Base-by-base conservation (phyloP, 495 filamentous ascomycete species). In the Parathielavia hyrcaniae region DNA sequence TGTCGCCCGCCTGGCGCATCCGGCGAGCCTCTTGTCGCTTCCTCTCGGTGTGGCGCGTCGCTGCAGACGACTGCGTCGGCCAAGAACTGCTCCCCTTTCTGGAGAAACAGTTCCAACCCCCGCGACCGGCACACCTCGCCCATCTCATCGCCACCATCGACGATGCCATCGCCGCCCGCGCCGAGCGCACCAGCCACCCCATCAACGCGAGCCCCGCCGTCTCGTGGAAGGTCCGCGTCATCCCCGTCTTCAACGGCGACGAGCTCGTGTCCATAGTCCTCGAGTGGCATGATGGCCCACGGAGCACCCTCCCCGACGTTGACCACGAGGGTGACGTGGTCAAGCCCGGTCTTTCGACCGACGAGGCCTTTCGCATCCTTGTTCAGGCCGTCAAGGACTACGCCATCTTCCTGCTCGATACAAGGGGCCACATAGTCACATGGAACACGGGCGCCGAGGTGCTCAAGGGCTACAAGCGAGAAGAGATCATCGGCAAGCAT, bases 371-470 rank as follows among this genome's bases (percentile, higher is more conserved):
- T 61, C 79, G 77, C n/a, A 76, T 83, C 41, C 69, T 86, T 9
- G 72, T 86, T n/a, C 76, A 86, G 56, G 80, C 79, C 0, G 81
- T 86, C 56, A 83, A 82, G 62, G 83, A 85, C 58, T 86, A 85
- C 60, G 83, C 82, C 46, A 86, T 86, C 57, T 86, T 86, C 62
- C 81, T 86, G 67, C 72, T 86, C 36, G 82, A 86, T 54, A 77
- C 79, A 0, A 67, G 70, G 9, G 83, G 83, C 26, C 61, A 77
- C 55, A 79, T 86, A 23, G 75, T 73, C 4, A 85, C 82, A 0
- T 86, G 83, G 83, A 86, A 86, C 49, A 67, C 74, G 0, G 83
- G 83, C 1, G 83, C 83, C 1, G 69, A 79, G 34, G 65, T 82
- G 14, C 67, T 85, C 38, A 86, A 86, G 66, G 82, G 81, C 0